phyloP scores from a whole-genome alignment of 441 rosid species.

The Raphanus hybrid region DNA sequence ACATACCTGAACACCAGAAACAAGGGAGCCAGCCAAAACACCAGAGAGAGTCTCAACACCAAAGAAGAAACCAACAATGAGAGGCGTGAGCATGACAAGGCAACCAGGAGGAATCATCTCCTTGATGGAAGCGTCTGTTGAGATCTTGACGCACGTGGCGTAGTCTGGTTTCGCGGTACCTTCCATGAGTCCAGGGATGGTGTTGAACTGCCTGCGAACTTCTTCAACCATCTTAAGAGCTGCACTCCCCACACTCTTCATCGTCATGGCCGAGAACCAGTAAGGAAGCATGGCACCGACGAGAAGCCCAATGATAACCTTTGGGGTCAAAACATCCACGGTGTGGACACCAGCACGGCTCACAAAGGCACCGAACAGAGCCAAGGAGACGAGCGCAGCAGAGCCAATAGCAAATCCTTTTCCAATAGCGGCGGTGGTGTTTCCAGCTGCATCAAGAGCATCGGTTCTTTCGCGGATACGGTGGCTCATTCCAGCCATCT shows the following conservation, averaged over 20 bases:
- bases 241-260: conserved; percentile 80
- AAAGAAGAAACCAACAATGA: conserved; percentile 64
- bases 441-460: conserved; percentile 77
- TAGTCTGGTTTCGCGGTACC: conserved; percentile 73
- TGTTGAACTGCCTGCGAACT: conserved; percentile 72
- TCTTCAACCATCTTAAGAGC: conserved; percentile 85
- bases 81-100: conserved; percentile 76
- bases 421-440: conserved; percentile 79
- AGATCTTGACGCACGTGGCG: conserved; percentile 72
- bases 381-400: conserved; percentile 73
- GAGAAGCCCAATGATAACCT: conserved; percentile 67
- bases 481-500: conserved; percentile 86
- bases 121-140: conserved; percentile 68
- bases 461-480: conserved; percentile 72
- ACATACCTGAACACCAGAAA: conserved; percentile 68
- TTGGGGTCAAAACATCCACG: conserved; percentile 69
- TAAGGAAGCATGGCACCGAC: conserved; percentile 81
- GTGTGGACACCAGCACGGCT: conserved; percentile 63
- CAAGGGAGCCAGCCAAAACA: conserved; percentile 77
- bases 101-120: conserved; percentile 82
- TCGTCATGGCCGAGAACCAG: conserved; percentile 80
- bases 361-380: conserved; percentile 73
- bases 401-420: conserved; percentile 76
- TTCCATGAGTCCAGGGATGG: conserved; percentile 80
- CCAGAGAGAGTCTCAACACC: conserved; percentile 78